phyloP scores from a whole-genome alignment of 495 filamentous ascomycete genomes.

The Hyaloscypha hepaticicola region DNA sequence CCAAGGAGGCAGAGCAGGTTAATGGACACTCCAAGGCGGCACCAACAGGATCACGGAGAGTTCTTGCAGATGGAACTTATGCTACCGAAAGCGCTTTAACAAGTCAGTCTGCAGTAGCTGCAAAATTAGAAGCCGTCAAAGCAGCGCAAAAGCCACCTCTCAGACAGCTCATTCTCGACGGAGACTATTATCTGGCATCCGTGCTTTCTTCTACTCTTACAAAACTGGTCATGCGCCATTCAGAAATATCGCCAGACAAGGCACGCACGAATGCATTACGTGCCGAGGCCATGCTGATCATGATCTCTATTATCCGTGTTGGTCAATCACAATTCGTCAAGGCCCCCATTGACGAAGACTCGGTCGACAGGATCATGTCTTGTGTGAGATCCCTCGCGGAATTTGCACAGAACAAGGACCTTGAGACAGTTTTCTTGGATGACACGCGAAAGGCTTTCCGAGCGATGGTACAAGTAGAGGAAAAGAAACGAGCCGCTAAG shows the following conservation, averaged over 20 bases:
- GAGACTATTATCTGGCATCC: constrained; percentile 95
- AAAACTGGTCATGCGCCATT: constrained; percentile 97
- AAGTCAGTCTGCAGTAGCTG: constrained; percentile 82
- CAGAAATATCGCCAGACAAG: constrained; percentile 83
- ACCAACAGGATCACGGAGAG: constrained; percentile 81
- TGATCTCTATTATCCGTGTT: constrained; percentile 95
- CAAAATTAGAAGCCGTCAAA: constrained; percentile 94
- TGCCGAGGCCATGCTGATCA: constrained; percentile 98
- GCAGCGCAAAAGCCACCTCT: constrained; percentile 95
- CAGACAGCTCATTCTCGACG: constrained; percentile 92
- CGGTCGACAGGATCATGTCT: constrained; percentile 94
- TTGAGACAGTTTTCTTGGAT: constrained; percentile 90
- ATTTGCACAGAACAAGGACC: constrained; percentile 81
- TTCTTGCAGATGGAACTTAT: constrained; percentile 95
- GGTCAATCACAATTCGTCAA: constrained; percentile 98
- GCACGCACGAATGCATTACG: constrained; percentile 91
- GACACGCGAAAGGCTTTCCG: constrained; percentile 96
- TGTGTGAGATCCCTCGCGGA: constrained; percentile 92
- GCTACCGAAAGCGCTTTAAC: constrained; percentile 96
- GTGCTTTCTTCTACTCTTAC: constrained; percentile 93
- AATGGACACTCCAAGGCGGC: constrained; percentile 70
- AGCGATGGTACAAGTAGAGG: constrained; percentile 97
- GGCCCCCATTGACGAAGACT: constrained; percentile 96
- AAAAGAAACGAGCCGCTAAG: constrained; percentile 92
- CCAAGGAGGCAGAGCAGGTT: constrained; percentile 65